These are phyloP conservation scores for Arachis stenosperma DNA, from an alignment of 306 rosid species.

Conservation along the genomic window DNA sequence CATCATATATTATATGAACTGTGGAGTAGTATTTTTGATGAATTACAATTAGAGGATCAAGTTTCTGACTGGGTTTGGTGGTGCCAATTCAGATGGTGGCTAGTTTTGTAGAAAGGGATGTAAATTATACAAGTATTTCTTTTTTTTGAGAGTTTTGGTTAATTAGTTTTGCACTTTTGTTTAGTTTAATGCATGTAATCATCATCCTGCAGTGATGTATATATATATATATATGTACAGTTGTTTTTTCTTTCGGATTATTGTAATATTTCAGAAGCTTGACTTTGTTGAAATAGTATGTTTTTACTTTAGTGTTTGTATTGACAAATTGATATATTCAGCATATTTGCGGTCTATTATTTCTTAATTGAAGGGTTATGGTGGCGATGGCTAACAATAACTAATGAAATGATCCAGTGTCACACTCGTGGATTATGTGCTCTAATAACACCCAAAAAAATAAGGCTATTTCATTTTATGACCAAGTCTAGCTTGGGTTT, in stretches of 20 bases:
- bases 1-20: background rate
- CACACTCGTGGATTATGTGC: background rate
- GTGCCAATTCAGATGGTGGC: slow-evolving; percentile 34
- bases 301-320: background rate
- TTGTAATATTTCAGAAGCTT: slow-evolving; percentile 16
- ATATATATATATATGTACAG: background rate
- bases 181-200: slow-evolving; percentile 20
- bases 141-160: background rate
- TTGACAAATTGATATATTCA: background rate
- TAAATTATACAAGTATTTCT: background rate
- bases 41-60: background rate
- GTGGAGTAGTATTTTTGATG: too few species aligned
- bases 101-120: slow-evolving; percentile 4
- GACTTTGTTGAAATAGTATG: background rate
- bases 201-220: too few species aligned
- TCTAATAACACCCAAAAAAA: too few species aligned
- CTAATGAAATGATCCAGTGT: background rate
- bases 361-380: background rate
- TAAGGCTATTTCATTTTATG: background rate
- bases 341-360: too few species aligned
- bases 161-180: background rate
- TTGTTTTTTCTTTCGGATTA: background rate
- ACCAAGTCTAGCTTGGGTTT: background rate
- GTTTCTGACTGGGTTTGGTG: slow-evolving; percentile 7
- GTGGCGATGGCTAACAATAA: too few species aligned